These are phyloP conservation scores for Polychaeton citri DNA, from an alignment of 2,329 filamentous ascomycete species.

Conservation along the genomic window DNA sequence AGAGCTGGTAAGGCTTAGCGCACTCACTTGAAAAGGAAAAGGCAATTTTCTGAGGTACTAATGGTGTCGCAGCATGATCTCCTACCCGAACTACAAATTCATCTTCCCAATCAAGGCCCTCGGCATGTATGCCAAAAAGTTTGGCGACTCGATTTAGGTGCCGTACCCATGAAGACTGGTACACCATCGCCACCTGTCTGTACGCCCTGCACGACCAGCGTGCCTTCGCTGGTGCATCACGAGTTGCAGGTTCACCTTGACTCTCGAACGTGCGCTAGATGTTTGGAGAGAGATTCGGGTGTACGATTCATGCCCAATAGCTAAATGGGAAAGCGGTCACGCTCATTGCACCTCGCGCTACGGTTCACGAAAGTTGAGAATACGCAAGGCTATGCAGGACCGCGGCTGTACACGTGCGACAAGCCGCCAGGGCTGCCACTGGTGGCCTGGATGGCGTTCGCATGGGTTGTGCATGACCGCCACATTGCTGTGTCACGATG, in stretches of 20 bases:
- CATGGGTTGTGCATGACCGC: neutral
- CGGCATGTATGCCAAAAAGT: slow-evolving; percentile 70
- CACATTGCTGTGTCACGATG: neutral
- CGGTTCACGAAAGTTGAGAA: no score
- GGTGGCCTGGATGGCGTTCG: neutral
- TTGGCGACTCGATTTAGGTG: slow-evolving; percentile 37
- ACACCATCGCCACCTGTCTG: no score
- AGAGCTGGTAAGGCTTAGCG: slow-evolving; percentile 57
- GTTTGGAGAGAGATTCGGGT: no score
- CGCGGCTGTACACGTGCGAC: slow-evolving; percentile 9
- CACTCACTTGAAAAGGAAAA: neutral
- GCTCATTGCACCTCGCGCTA: no score
- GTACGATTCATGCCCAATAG: no score
- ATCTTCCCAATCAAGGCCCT: slow-evolving; percentile 88
- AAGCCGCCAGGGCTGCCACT: slow-evolving; percentile 4
- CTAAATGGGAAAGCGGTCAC: no score
- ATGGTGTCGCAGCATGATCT: slow-evolving; percentile 62
- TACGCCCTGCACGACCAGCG: no score
- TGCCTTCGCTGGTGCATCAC: no score
- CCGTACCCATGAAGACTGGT: no score
- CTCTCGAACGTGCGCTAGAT: no score
- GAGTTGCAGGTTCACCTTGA: no score
- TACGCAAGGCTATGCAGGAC: no score
- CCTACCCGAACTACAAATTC: slow-evolving; percentile 98
- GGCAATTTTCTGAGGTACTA: slow-evolving; percentile 4